Evolutionary conservation across 305 asterid genomes (phyloP).

Genomic region (Ajuga reptans): DNA sequence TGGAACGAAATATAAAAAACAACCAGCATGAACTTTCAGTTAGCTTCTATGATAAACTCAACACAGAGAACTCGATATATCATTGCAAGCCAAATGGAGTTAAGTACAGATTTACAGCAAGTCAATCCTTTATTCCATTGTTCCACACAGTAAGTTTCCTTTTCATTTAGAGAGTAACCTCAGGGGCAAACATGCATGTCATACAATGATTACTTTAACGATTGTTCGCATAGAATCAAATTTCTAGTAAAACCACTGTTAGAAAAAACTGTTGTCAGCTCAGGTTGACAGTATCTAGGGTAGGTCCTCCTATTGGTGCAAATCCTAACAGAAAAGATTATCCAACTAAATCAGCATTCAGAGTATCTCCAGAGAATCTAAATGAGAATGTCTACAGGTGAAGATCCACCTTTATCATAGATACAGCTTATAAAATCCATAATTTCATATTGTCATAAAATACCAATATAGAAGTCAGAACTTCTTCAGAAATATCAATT

Average conservation of each 20-base stretch:
- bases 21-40: background rate
- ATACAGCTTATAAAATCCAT: background rate
- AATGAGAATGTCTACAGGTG: background rate
- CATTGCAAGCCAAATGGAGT: conserved; percentile 1
- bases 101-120: background rate
- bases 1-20: background rate
- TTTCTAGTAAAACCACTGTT: background rate
- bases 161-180: background rate
- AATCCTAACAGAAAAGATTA: background rate
- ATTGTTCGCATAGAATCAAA: background rate
- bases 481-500: background rate
- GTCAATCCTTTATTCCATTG: background rate
- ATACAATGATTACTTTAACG: background rate
- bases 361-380: conserved; percentile 1
- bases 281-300: background rate
- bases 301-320: background rate
- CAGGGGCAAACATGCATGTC: background rate
- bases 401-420: background rate
- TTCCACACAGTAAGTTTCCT: background rate
- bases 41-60: background rate
- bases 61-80: background rate
- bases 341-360: background rate
- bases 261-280: background rate
- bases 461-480: background rate
- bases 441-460: background rate